Conservation (phyloP, 441 rosid genomes). For the Mallotus japonicus region DNA sequence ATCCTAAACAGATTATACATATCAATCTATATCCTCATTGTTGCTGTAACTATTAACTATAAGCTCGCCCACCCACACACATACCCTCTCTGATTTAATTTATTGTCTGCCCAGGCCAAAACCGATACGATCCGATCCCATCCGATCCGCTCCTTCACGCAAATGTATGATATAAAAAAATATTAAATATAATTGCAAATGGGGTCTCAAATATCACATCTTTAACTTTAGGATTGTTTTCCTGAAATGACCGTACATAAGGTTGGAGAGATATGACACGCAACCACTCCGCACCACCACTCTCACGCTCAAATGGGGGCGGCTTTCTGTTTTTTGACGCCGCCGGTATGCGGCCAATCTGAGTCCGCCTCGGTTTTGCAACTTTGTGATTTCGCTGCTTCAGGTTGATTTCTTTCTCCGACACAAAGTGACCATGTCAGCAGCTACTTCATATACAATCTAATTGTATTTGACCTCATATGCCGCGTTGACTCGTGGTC, state of each 20-base stretch:
- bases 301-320: neutral
- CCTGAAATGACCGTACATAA: no score
- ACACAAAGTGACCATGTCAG: neutral
- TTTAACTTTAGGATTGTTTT: no score
- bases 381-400: neutral
- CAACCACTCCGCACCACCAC: neutral
- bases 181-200: no score
- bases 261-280: neutral
- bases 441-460: neutral
- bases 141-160: neutral
- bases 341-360: neutral
- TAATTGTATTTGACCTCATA: neutral
- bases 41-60: neutral
- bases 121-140: neutral
- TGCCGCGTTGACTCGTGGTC: neutral
- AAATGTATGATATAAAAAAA: neutral
- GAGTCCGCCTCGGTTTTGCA: neutral
- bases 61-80: no score
- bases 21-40: neutral
- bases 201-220: no score
- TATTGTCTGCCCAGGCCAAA: no score
- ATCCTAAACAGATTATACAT: no score
- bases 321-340: conserved; percentile 4
- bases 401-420: neutral
- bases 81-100: no score